Evolutionary conservation across 2,329 filamentous ascomycete genomes (phyloP).

Genomic region (Aureobasidium lini): DNA sequence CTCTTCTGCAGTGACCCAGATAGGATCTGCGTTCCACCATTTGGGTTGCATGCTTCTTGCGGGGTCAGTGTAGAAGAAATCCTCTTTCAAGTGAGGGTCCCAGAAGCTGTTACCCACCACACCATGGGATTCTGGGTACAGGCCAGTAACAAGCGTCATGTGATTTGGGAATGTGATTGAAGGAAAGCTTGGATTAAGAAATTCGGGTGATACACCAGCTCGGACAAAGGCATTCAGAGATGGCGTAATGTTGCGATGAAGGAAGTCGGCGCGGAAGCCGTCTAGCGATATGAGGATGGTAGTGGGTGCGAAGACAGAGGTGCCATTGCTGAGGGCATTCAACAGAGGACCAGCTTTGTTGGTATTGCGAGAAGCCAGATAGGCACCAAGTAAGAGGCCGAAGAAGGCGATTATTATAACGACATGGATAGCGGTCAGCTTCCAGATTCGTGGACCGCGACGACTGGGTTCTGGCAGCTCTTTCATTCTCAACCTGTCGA

Average conservation of each 20-base stretch:
- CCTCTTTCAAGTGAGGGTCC: conserved; percentile 67
- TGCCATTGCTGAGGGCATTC: conserved; percentile 61
- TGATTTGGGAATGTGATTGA: conserved; percentile 95
- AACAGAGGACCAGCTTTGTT: conserved; percentile 6
- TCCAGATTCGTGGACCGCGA: conserved; percentile 28
- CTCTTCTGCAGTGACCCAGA: conserved; percentile 88
- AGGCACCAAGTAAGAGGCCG: conserved; percentile 49
- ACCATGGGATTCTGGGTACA: conserved; percentile 89
- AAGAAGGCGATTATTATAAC: conserved; percentile 47
- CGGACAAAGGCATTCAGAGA: conserved; percentile 69
- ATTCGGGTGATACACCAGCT: conserved; percentile 79
- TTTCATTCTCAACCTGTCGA: conserved; percentile 46
- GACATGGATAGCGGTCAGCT: conserved; percentile 34
- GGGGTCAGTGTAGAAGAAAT: conserved; percentile 84
- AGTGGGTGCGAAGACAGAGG: conserved; percentile 79
- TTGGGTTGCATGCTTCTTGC: conserved; percentile 68
- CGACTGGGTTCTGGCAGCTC: conserved; percentile 40
- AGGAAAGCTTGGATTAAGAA: conserved; percentile 91
- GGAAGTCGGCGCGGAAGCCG: conserved; percentile 90
- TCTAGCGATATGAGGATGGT: conserved; percentile 92
- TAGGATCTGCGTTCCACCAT: conserved; percentile 92
- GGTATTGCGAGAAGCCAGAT: conserved; percentile 41
- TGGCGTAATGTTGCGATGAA: conserved; percentile 76
- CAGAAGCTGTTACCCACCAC: conserved; percentile 93
- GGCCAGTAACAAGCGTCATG: conserved; percentile 83